These are phyloP conservation scores for Cornus suecica DNA, from an alignment of 148 eudicot species.

Conservation along the genomic window DNA sequence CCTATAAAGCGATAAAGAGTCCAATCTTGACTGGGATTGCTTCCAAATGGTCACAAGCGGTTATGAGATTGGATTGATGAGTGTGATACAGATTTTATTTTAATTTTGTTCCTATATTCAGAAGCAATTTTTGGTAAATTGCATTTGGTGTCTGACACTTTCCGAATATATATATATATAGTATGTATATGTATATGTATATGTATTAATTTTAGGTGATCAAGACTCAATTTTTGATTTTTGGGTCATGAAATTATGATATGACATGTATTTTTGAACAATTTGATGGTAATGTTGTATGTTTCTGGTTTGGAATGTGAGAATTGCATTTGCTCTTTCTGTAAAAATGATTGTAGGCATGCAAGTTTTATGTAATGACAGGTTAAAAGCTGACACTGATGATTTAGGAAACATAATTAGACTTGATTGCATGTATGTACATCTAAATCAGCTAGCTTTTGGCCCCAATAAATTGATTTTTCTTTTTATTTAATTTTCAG, in stretches of 20 bases:
- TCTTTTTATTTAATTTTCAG: too few relatives aligned
- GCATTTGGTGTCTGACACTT: too few relatives aligned
- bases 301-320: background rate
- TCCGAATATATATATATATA: background rate
- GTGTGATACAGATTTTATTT: background rate
- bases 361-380: background rate
- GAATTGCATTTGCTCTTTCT: background rate
- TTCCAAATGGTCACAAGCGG: constrained; percentile 11
- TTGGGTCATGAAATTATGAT: background rate
- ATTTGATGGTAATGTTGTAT: background rate
- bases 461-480: too few relatives aligned
- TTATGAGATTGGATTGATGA: background rate
- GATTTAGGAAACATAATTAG: background rate
- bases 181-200: background rate
- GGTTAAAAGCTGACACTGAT: background rate
- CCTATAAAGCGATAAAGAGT: background rate
- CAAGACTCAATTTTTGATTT: background rate
- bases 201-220: background rate
- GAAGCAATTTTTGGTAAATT: background rate
- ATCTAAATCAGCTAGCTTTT: too few relatives aligned
- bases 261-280: background rate
- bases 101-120: background rate
- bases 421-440: background rate
- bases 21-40: constrained; percentile 12
- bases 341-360: background rate